Percentiles rank a stretch among this genome's conserved stretches.
Conservation (phyloP, 495 filamentous ascomycete genomes). For the Aspergillus hancockii region DNA sequence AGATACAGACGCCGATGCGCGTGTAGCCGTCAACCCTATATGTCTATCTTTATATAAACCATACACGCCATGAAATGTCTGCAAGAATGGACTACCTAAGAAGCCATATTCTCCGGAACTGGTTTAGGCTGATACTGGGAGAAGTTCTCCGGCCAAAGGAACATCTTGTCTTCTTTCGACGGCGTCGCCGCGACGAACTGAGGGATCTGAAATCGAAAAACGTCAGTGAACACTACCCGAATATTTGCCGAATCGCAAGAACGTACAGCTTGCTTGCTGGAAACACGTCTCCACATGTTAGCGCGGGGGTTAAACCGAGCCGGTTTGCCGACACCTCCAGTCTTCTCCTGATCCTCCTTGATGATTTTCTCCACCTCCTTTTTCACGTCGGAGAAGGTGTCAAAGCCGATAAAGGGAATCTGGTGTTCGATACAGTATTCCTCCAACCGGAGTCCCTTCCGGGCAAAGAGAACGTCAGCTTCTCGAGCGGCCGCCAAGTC, state of each 20-base stretch:
- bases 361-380: constrained; percentile 60
- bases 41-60: neutral
- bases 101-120: constrained; percentile 18
- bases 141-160: constrained; percentile 65
- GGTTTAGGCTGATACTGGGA: constrained; percentile 43
- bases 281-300: constrained; percentile 69
- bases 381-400: constrained; percentile 71
- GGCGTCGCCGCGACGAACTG: constrained; percentile 56
- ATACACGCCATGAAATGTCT: neutral
- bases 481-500: constrained; percentile 72
- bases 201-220: constrained; percentile 40
- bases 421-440: constrained; percentile 68
- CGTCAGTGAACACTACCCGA: neutral
- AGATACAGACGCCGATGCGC: neutral
- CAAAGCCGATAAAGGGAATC: constrained; percentile 64
- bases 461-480: constrained; percentile 76
- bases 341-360: constrained; percentile 63
- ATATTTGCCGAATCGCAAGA: neutral
- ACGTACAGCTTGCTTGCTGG: constrained; percentile 55
- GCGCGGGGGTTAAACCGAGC: constrained; percentile 69
- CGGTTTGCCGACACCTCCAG: constrained; percentile 61
- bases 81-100: constrained; percentile 1
- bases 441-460: constrained; percentile 66
- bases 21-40: neutral
- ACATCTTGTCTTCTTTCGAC: constrained; percentile 62